A percentile compares a stretch with the other conserved stretches of the same genome.
These are phyloP conservation scores for Phytopythium kandeliae DNA, from an alignment of 352 stramenopile species.

Conservation along the genomic window DNA sequence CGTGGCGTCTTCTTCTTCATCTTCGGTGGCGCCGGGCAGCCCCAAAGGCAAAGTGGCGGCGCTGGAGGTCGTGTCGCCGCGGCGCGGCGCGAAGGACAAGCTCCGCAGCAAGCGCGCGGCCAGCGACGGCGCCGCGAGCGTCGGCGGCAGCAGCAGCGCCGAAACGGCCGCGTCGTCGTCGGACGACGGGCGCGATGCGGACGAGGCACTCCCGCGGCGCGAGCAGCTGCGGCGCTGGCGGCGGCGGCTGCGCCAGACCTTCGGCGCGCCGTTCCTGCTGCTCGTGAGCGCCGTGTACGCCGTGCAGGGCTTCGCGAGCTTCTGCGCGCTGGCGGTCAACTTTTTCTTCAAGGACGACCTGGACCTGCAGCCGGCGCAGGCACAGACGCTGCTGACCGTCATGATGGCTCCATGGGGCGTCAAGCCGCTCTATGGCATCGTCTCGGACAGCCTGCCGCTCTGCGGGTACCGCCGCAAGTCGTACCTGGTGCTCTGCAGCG, in stretches of 20 bases:
- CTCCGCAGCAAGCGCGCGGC: background rate
- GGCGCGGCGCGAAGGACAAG: background rate
- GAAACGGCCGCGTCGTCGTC: conserved; percentile 6
- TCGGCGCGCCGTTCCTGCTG: conserved; percentile 63
- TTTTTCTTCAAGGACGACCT: conserved; percentile 98
- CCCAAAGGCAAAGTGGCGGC: background rate
- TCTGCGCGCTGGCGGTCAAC: conserved; percentile 90
- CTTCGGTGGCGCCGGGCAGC: background rate
- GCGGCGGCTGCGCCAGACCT: conserved; percentile 46
- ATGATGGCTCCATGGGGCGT: conserved; percentile 95
- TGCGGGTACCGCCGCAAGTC: conserved; percentile 93
- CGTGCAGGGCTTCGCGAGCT: conserved; percentile 92
- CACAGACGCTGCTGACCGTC: conserved; percentile 90
- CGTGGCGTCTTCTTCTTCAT: background rate
- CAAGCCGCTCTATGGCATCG: conserved; percentile 95
- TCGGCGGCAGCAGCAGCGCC: background rate
- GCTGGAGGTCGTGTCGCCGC: conserved; percentile 3
- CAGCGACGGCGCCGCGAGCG: background rate
- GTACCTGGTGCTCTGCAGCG: conserved; percentile 91
- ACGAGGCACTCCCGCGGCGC: conserved; percentile 18
- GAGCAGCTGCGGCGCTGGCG: conserved; percentile 51
- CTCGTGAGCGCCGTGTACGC: conserved; percentile 88
- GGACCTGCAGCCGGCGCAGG: conserved; percentile 89
- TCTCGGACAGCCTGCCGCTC: conserved; percentile 93
- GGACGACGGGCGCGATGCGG: conserved; percentile 8